Evolutionary conservation across 768 basidiomycete genomes (phyloP).

Genomic region (Astraeus odoratus): DNA sequence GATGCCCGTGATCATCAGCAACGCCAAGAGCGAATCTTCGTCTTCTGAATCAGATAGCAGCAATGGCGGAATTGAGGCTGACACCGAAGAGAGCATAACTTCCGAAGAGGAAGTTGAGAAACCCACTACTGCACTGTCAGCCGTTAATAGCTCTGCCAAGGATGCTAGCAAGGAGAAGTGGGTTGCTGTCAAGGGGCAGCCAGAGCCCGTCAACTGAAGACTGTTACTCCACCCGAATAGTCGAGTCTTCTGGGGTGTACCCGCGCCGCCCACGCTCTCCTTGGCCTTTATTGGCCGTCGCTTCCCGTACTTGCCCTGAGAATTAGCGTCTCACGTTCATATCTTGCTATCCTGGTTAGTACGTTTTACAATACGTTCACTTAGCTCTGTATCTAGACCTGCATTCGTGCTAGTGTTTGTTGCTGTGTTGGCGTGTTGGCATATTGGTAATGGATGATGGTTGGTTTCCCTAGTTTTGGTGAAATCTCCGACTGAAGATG

Average conservation of each 20-base stretch:
- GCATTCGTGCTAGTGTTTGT: not conserved
- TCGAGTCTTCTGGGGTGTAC: not conserved
- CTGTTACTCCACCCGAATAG: not conserved
- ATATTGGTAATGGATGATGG: not conserved
- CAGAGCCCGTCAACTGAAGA: conserved; percentile 5
- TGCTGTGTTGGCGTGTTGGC: not conserved
- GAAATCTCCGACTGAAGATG: not conserved
- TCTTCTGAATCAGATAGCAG: conserved; percentile 55
- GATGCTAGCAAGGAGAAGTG: conserved; percentile 58
- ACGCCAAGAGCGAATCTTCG: conserved; percentile 27
- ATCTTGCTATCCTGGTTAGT: conserved; percentile 8
- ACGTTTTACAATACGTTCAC: conserved; percentile 12
- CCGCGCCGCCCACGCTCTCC: not conserved
- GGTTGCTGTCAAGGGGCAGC: conserved; percentile 63
- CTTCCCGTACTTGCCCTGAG: not conserved
- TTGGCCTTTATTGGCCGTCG: not conserved
- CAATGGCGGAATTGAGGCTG: conserved; percentile 59
- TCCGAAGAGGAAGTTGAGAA: conserved; percentile 62
- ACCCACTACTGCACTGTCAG: conserved; percentile 15
- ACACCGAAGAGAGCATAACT: conserved; percentile 69
- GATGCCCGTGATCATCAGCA: conserved; percentile 15
- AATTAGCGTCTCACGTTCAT: not conserved
- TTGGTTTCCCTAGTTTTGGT: not conserved
- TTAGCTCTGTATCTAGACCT: not conserved
- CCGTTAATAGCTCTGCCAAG: conserved; percentile 9